Conservation (phyloP, 345 rosid genomes). For the Camelina neglecta region DNA sequence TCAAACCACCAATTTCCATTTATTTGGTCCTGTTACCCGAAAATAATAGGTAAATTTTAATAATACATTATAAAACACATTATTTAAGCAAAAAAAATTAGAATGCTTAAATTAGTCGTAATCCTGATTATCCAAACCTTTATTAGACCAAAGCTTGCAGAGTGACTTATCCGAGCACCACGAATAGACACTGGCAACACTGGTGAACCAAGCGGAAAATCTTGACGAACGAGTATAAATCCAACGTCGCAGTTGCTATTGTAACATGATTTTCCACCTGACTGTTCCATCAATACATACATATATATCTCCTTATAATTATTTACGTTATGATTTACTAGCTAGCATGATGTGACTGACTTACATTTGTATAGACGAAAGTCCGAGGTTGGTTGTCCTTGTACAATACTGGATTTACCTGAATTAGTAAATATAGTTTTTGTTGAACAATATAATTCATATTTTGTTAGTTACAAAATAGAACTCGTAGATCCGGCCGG, state of each 20-base stretch:
- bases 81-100: neutral
- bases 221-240: slow-evolving; percentile 18
- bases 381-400: neutral
- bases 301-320: no score
- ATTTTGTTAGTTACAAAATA: neutral
- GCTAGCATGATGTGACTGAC: neutral
- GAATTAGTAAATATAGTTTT: neutral
- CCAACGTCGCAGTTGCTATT: slow-evolving; percentile 19
- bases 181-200: neutral
- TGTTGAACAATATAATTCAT: neutral
- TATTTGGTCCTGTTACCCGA: slow-evolving; percentile 13
- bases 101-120: neutral
- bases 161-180: neutral
- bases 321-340: neutral
- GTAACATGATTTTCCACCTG: slow-evolving; percentile 14
- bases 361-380: slow-evolving; percentile 4
- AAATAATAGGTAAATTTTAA: neutral
- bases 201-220: slow-evolving; percentile 14
- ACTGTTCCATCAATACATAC: neutral
- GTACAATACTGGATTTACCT: slow-evolving; percentile 27
- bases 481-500: neutral
- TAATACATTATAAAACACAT: neutral
- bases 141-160: slow-evolving; percentile 6
- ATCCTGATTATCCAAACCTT: slow-evolving; percentile 13
- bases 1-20: slow-evolving; percentile 31